These are phyloP conservation scores for Fusarium sp. DNA, from an alignment of 2,329 filamentous ascomycete genomes.

Conservation along the genomic window DNA sequence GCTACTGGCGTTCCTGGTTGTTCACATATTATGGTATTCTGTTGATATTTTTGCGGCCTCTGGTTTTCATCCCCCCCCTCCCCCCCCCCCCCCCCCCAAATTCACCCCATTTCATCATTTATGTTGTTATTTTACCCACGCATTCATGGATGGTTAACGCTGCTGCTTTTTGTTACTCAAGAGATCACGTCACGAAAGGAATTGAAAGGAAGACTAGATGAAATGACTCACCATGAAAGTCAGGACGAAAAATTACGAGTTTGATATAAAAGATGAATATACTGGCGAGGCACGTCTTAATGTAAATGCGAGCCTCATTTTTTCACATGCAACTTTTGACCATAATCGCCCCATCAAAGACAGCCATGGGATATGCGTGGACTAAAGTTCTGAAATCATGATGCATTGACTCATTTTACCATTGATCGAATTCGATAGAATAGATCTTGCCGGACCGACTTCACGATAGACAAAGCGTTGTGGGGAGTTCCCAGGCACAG, in stretches of 20 bases:
- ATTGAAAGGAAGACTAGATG: slow-evolving; percentile 16
- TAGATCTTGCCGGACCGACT: not conserved
- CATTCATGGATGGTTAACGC: slow-evolving; percentile 24
- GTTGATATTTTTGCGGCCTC: slow-evolving; percentile 5
- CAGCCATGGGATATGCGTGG: not conserved
- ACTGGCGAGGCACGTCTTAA: slow-evolving; percentile 28
- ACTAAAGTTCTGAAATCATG: not conserved
- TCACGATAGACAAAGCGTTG: slow-evolving; percentile 13
- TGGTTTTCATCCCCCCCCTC: not conserved
- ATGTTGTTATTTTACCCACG: slow-evolving; percentile 24
- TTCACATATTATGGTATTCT: slow-evolving; percentile 31
- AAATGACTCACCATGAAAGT: slow-evolving; percentile 35
- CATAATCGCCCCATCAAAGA: not conserved
- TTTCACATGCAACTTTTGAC: slow-evolving; percentile 2
- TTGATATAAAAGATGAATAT: slow-evolving; percentile 37
- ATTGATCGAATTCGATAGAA: not conserved
- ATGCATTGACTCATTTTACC: not conserved
- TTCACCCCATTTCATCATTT: slow-evolving; percentile 3
- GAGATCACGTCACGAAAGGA: slow-evolving; percentile 37
- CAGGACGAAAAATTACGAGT: slow-evolving; percentile 35
- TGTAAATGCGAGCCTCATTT: slow-evolving; percentile 26
- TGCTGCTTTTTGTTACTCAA: slow-evolving; percentile 18
- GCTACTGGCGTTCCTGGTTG: slow-evolving; percentile 40
- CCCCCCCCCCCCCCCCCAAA: too few relatives aligned
- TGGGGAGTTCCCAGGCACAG: slow-evolving; percentile 15